Conservation (phyloP, 192 early-diverging fungal genomes). For the Diversispora epigaea region DNA sequence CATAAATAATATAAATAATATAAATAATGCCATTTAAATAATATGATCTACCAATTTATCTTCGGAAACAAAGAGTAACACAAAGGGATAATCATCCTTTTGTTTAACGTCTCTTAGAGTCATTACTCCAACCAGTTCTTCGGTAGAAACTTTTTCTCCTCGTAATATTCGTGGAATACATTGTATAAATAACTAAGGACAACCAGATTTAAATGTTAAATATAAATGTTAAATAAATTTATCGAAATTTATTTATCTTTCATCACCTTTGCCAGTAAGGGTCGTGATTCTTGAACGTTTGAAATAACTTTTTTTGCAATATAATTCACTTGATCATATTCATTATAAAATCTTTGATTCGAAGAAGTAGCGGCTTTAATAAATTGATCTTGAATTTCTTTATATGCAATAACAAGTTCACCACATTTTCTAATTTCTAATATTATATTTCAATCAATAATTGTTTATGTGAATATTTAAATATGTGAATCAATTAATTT, state of each 20-base stretch:
- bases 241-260: background rate
- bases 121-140: background rate
- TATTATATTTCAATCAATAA: background rate
- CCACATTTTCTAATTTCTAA: constrained; percentile 4
- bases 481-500: background rate
- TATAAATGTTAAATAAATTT: background rate
- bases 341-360: background rate
- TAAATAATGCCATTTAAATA: background rate
- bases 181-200: background rate
- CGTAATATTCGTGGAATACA: background rate
- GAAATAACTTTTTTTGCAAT: background rate
- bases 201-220: background rate
- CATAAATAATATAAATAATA: background rate
- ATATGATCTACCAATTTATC: background rate
- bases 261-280: constrained; percentile 3
- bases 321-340: constrained; percentile 4
- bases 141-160: background rate
- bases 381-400: constrained; percentile 9
- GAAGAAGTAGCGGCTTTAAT: background rate
- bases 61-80: background rate
- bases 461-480: background rate
- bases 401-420: constrained; percentile 6
- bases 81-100: background rate
- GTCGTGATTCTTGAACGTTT: background rate
- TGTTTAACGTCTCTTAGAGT: constrained; percentile 2